Base-by-base conservation (phyloP, 1,284 basidiomycete genomes). In the Irpex sp. region DNA sequence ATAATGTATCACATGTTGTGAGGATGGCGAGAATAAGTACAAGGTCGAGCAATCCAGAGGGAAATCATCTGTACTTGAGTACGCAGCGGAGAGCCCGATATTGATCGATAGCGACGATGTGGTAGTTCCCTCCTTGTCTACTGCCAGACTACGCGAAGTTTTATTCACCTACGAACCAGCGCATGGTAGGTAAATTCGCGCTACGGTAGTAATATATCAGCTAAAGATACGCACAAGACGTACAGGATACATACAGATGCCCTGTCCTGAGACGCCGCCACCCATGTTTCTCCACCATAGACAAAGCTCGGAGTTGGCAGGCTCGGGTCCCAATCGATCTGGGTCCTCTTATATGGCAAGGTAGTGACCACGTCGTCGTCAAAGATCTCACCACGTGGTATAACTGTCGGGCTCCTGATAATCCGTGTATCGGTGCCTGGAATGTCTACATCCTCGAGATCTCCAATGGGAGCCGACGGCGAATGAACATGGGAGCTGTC, bases 1-100 rank as follows among this genome's bases (percentile, higher is more conserved):
- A 98, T 88, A 64, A 97, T 85, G 76, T 93, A 97, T 76, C 97
- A 91, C 96, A 47, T 47, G 40, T 47, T 47, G 3, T 47, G 40
- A 47, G n/a, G 40, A 47, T 47, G 40, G n/a, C 31, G n/a, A 47
- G 40, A 13, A 47, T 11, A 13, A 47, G 40, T 47, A n/a, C 40
- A n/a, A 47, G 40, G 1, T 47, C 40, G n/a, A 47, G 40, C 11
- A 47, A 47, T n/a, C 13, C n/a, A 1, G 40, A 47, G 5, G 5
- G 6, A 34, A 34, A 34, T 34, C 31, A 34, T 34, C 31, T 34
- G 6, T 34, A 34, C 31, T 34, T 34, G 31, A 34, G 31, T 34
- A 34, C 5, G 31, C 31, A 34, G 31, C 5, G 31, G 31, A 34
- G 31, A 34, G 31, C 31, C 31, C 5, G 31, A 34, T 34, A 34